Percentiles rank a stretch among this genome's conserved stretches.
These are phyloP conservation scores for Malassezia slooffiae DNA, from an alignment of 1,284 basidiomycete species.

Conservation along the genomic window DNA sequence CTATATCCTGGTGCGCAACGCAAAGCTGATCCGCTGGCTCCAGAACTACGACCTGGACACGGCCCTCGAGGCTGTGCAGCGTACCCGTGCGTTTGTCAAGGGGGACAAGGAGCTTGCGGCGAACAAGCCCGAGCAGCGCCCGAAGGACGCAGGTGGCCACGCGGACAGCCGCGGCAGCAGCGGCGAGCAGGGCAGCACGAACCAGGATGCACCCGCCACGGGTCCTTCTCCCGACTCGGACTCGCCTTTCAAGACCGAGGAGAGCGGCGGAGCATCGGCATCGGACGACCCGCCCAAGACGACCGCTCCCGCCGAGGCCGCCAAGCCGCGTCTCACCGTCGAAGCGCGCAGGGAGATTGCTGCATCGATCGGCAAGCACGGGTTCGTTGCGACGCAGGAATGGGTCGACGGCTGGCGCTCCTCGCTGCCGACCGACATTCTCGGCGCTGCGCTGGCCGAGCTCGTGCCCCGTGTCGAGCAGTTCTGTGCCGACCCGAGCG, in stretches of 20 bases:
- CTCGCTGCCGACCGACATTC: conserved; percentile 21
- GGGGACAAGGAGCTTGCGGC: no score
- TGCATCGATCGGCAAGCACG: conserved; percentile 29
- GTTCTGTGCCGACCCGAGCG: conserved; percentile 19
- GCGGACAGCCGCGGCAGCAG: no score
- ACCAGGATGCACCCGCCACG: no score
- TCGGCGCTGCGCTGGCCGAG: conserved; percentile 18
- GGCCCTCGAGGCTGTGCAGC: neutral
- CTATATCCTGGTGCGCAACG: conserved; percentile 70
- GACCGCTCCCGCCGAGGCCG: no score
- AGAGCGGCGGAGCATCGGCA: no score
- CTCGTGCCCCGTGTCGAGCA: conserved; percentile 30
- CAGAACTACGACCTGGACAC: conserved; percentile 67
- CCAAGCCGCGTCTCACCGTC: conserved; percentile 13
- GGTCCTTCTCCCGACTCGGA: no score
- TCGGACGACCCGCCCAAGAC: no score
- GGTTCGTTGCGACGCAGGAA: conserved; percentile 30
- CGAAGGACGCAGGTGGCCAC: no score
- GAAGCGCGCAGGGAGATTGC: conserved; percentile 10
- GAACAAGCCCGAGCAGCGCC: no score
- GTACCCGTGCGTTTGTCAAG: neutral
- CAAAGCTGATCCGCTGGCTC: conserved; percentile 71
- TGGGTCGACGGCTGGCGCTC: conserved; percentile 35
- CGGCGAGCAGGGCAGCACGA: no score
- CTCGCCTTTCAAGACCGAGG: no score